Conservation (phyloP, 2,329 filamentous ascomycete species). For the Paraphoma chrysanthemicola region DNA sequence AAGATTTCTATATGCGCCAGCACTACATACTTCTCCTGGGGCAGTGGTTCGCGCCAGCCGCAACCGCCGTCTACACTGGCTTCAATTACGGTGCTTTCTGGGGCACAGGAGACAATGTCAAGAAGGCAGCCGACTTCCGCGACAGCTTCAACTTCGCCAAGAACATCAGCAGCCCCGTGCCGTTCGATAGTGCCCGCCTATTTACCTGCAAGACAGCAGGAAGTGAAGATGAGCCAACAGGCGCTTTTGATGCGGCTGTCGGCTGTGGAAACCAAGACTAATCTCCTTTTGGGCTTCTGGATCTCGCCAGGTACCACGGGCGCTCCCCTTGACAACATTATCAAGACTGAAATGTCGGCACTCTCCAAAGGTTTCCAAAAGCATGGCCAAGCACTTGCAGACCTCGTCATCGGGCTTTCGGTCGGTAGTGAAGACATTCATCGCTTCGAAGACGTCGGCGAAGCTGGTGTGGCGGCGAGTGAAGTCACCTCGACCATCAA, state of each 20-base stretch:
- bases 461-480: conserved; percentile 66
- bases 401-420: conserved; percentile 45
- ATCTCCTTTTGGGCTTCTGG: conserved; percentile 44
- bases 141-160: conserved; percentile 29
- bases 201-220: conserved; percentile 67
- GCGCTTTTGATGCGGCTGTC: conserved; percentile 48
- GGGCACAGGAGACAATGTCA: conserved; percentile 16
- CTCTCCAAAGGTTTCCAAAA: conserved; percentile 39
- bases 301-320: conserved; percentile 14
- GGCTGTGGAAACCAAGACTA: conserved; percentile 40
- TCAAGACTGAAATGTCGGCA: conserved; percentile 38
- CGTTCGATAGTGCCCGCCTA: conserved; percentile 72
- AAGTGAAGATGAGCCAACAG: conserved; percentile 64
- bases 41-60: conserved; percentile 11
- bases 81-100: conserved; percentile 41
- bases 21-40: conserved; percentile 1
- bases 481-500: conserved; percentile 66
- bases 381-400: conserved; percentile 58
- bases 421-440: conserved; percentile 62
- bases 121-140: conserved; percentile 30
- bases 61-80: conserved; percentile 29
- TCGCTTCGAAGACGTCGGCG: conserved; percentile 59
- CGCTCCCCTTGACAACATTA: conserved; percentile 50
- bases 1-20: not conserved
- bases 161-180: conserved; percentile 49